Conservation (phyloP, 2,329 filamentous ascomycete genomes). For the Xylariaceae sp. region DNA sequence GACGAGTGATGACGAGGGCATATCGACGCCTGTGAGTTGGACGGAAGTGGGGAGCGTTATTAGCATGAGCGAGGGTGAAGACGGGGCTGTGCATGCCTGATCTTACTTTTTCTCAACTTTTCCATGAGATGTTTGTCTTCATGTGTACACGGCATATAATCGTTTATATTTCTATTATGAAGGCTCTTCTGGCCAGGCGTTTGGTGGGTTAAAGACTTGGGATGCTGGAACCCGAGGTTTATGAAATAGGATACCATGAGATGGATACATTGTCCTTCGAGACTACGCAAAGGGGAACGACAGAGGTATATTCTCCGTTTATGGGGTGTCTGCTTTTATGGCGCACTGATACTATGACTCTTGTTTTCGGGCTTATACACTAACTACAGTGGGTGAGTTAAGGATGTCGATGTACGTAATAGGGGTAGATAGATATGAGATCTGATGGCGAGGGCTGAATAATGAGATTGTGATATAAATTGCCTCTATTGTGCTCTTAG, state of each 20-base stretch:
- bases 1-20: conserved; percentile 54
- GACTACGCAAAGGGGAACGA: no score
- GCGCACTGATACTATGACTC: no score
- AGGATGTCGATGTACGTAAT: no score
- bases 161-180: not conserved
- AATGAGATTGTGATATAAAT: no score
- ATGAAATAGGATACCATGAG: not conserved
- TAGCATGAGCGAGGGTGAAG: conserved; percentile 49
- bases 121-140: not conserved
- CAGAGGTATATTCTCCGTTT: no score
- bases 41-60: conserved; percentile 59
- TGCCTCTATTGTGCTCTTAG: no score
- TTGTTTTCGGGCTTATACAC: no score
- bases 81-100: conserved; percentile 34
- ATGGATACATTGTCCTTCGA: not conserved
- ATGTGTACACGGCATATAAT: not conserved
- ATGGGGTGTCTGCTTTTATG: no score
- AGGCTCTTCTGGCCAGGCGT: not conserved
- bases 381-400: no score
- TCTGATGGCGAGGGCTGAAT: no score
- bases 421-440: no score
- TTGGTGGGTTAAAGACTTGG: not conserved
- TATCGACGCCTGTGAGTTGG: conserved; percentile 58
- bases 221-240: no score
- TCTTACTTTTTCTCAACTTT: not conserved